phyloP scores from a whole-genome alignment of 768 basidiomycete genomes.

The Lenzites betulinus region DNA sequence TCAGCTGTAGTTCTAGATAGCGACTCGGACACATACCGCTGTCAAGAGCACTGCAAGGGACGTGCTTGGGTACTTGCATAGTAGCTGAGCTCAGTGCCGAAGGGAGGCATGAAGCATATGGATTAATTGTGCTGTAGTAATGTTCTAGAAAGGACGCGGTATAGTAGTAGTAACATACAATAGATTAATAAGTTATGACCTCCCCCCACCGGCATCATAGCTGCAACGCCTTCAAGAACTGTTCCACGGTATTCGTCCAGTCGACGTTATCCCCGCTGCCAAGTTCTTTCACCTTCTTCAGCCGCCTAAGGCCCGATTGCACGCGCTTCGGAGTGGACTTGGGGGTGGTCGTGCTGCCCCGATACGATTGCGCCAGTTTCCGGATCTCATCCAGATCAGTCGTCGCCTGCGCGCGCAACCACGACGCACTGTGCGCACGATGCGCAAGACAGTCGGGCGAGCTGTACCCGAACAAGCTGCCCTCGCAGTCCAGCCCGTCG shows the following conservation, averaged over 20 bases:
- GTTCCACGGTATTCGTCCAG: slow-evolving; percentile 28
- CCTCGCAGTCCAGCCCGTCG: slow-evolving; percentile 29
- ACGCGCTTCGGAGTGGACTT: slow-evolving; percentile 27
- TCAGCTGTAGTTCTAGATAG: no score
- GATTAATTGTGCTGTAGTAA: no score
- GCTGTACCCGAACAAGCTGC: slow-evolving; percentile 51
- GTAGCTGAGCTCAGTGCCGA: no score
- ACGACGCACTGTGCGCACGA: slow-evolving; percentile 62
- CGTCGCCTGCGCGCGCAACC: slow-evolving; percentile 78
- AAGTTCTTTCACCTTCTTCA: slow-evolving; percentile 21
- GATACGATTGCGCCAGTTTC: slow-evolving; percentile 57
- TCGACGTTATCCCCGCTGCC: slow-evolving; percentile 25
- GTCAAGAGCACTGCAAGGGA: no score
- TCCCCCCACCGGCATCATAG: not conserved
- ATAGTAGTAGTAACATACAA: slow-evolving; percentile 6
- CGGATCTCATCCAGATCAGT: slow-evolving; percentile 71
- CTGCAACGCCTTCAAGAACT: slow-evolving; percentile 18
- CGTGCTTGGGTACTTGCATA: no score
- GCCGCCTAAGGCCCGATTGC: slow-evolving; percentile 10
- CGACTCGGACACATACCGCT: no score
- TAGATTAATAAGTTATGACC: slow-evolving; percentile 15
- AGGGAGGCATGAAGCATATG: no score
- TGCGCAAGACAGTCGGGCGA: slow-evolving; percentile 65
- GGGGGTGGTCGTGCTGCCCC: slow-evolving; percentile 31
- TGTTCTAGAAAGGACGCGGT: not conserved